A percentile compares a stretch with the other conserved stretches of the same genome.
Conservation (phyloP, 345 rosid species). For the Brassica cretica region DNA sequence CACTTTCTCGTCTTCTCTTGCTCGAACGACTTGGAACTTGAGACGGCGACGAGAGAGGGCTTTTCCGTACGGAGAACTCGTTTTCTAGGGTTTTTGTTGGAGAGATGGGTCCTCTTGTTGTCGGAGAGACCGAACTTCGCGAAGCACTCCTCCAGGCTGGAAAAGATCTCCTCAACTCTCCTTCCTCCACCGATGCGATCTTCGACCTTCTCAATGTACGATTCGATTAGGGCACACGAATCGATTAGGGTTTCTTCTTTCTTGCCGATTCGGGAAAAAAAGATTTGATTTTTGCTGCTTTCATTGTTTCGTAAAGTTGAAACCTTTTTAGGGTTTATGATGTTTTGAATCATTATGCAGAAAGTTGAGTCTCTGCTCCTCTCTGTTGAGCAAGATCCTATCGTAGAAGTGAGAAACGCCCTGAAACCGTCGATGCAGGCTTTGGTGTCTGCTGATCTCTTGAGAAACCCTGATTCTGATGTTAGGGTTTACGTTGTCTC, state of each 20-base stretch:
- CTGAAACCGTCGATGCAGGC: slow-evolving; percentile 60
- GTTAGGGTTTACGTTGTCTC: slow-evolving; percentile 68
- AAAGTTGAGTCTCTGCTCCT: slow-evolving; percentile 54
- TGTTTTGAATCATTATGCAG: slow-evolving; percentile 39
- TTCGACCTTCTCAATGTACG: slow-evolving; percentile 63
- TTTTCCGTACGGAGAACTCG: slow-evolving; percentile 18
- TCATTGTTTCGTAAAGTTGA: neutral
- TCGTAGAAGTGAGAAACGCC: slow-evolving; percentile 47
- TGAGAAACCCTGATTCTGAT: slow-evolving; percentile 56
- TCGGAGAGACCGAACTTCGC: slow-evolving; percentile 39
- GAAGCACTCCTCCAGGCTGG: slow-evolving; percentile 62
- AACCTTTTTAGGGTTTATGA: slow-evolving; percentile 15
- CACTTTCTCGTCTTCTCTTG: neutral
- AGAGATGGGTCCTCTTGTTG: slow-evolving; percentile 49
- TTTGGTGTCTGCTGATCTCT: slow-evolving; percentile 50
- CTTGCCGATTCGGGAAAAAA: neutral
- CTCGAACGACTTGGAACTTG: neutral
- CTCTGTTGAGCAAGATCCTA: slow-evolving; percentile 64
- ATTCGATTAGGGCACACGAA: slow-evolving; percentile 8
- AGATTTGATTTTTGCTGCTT: neutral
- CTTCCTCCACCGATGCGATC: slow-evolving; percentile 48
- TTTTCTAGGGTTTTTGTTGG: slow-evolving; percentile 43
- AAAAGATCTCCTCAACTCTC: slow-evolving; percentile 50
- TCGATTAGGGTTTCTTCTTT: slow-evolving; percentile 32
- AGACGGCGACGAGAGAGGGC: slow-evolving; percentile 3